Conservation (phyloP, 176 grass and related monocot genomes). For the Saccharum officinarum region DNA sequence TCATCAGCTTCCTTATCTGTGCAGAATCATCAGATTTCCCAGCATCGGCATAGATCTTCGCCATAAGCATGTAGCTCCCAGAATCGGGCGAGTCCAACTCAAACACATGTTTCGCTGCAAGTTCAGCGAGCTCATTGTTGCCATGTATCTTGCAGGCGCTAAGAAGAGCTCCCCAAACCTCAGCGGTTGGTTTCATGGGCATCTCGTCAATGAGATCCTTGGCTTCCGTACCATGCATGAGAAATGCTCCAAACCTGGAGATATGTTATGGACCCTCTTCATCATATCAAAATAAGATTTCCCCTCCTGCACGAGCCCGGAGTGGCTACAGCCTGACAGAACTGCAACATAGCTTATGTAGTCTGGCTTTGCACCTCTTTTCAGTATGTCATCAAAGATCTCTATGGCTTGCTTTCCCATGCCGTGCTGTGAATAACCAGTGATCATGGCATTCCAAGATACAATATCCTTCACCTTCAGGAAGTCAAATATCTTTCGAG, state of each 20-base stretch:
- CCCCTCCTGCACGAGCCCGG: slow-evolving; percentile 72
- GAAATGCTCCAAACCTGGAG: slow-evolving; percentile 81
- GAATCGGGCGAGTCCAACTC: slow-evolving; percentile 82
- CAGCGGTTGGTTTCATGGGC: slow-evolving; percentile 78
- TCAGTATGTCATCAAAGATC: slow-evolving; percentile 68
- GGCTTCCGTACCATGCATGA: slow-evolving; percentile 94
- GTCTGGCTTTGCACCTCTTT: slow-evolving; percentile 64
- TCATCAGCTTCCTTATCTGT: slow-evolving; percentile 81
- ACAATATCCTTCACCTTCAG: slow-evolving; percentile 76
- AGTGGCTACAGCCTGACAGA: slow-evolving; percentile 86
- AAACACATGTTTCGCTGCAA: slow-evolving; percentile 69
- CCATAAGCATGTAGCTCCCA: slow-evolving; percentile 88
- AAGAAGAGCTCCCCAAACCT: slow-evolving; percentile 90
- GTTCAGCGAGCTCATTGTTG: slow-evolving; percentile 73
- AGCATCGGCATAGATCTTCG: slow-evolving; percentile 82
- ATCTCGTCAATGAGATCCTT: slow-evolving; percentile 73
- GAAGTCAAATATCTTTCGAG: slow-evolving; percentile 65
- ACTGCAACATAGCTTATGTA: slow-evolving; percentile 97
- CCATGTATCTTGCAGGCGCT: slow-evolving; percentile 75
- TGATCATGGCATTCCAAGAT: slow-evolving; percentile 98
- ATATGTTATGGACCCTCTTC: slow-evolving; percentile 65
- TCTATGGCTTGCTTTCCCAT: slow-evolving; percentile 79
- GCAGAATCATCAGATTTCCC: slow-evolving; percentile 84
- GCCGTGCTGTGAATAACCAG: slow-evolving; percentile 92
- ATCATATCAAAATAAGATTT: slow-evolving; percentile 84